These are phyloP conservation scores for Fusarium concolor DNA, from an alignment of 2,329 filamentous ascomycete species.

Conservation along the genomic window DNA sequence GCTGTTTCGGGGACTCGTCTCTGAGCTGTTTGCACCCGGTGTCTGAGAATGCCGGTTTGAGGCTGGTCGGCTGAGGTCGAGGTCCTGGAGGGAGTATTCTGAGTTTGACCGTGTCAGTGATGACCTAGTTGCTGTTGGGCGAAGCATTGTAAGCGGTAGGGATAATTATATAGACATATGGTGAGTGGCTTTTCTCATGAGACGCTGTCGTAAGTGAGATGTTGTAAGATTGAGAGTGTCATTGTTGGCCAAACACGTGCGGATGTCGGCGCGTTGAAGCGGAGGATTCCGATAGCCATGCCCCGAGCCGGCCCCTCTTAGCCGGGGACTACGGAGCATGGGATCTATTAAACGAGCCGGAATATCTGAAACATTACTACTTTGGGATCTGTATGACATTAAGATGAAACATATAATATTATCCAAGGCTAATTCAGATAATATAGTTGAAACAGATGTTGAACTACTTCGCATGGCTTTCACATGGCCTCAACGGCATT, in stretches of 20 bases:
- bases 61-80: neutral
- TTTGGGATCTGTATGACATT: neutral
- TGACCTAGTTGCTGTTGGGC: neutral
- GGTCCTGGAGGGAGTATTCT: slow-evolving; percentile 41
- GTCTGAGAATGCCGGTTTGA: neutral
- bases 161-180: too few relatives aligned
- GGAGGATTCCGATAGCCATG: slow-evolving; percentile 14
- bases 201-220: neutral
- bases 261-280: slow-evolving; percentile 28
- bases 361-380: slow-evolving; percentile 3
- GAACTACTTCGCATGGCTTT: neutral
- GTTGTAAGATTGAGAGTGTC: slow-evolving; percentile 4
- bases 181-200: neutral
- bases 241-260: slow-evolving; percentile 12
- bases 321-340: slow-evolving; percentile 12
- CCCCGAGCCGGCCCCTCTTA: slow-evolving; percentile 34
- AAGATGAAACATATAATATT: neutral
- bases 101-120: slow-evolving; percentile 29
- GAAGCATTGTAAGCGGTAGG: slow-evolving; percentile 17
- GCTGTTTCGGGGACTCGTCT: slow-evolving; percentile 13
- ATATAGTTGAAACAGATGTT: too few relatives aligned
- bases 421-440: too few relatives aligned
- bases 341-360: neutral
- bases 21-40: neutral
- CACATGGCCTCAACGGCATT: neutral